Evolutionary conservation across 2,329 filamentous ascomycete species (phyloP), one percentile per base, ranked within the genome.

Genomic region (Cercospora citrullina): DNA sequence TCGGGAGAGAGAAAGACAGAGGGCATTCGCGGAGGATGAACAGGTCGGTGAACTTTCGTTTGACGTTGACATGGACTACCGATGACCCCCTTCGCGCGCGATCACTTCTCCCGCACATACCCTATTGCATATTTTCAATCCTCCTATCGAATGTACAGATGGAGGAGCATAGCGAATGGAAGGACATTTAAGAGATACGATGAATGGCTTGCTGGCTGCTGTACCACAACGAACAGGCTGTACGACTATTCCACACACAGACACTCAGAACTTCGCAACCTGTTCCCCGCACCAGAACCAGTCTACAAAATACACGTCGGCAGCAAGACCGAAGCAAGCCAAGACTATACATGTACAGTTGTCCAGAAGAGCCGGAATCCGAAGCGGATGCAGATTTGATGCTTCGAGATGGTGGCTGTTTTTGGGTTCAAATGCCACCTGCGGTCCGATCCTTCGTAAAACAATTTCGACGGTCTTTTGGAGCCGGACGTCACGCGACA

Each of bases 21-120:
- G 63, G 62, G 83, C 85, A 74, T 74, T 77, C 60, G 69, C 69
- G 55, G 84, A 86, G 76, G 82, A 84, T 77, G 87, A 90, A 81
- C 87, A 88, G 87, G 87, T 90, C 84, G 87, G 87, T 88, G 83
- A 85, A 84, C 81, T 85, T 83, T 85, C 83, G 79, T 86, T 87
- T 83, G 84, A 88, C 80, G 81, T 87, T 79, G 84, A 87, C 79
- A 87, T 87, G 85, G 83, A 83, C 74, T 86, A 87, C 79, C 80
- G 82, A 81, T 87, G 81, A 85, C 77, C 69, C 65, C 65, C 39
- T 59, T 58, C 65, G 53, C 31, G 31, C 36, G 14, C 28, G 42
- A 48, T 64, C 36, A 63, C 60, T 53, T 58, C 55, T 55, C 48
- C 61, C 61, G 65, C 68, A 69, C 67, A 55, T 30, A 63, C 48